Conservation (phyloP, 2,329 filamentous ascomycete genomes). For the Diaporthe eres region DNA sequence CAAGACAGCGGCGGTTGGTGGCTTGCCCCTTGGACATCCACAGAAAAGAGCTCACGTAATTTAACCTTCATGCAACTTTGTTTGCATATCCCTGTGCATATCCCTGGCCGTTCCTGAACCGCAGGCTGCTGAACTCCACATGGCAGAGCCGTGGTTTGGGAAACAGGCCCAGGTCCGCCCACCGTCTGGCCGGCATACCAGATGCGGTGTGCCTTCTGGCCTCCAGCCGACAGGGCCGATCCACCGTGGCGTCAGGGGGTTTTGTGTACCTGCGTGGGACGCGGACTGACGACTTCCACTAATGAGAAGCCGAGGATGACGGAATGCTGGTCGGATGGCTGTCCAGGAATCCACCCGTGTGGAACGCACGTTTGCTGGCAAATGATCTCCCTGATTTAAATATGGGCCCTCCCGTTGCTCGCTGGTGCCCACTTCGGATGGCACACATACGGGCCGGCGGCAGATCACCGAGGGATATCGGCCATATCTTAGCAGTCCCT, state of each 20-base stretch:
- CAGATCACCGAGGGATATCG: constrained; percentile 13
- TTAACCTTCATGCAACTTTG: constrained; percentile 17
- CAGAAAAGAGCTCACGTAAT: constrained; percentile 7
- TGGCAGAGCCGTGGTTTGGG: not conserved
- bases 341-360: not conserved
- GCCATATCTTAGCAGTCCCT: not conserved
- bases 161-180: not conserved
- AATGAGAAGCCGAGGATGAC: constrained; percentile 18
- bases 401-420: not conserved
- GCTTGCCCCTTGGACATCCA: constrained; percentile 21
- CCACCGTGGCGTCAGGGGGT: constrained; percentile 21
- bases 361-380: not conserved
- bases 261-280: not conserved
- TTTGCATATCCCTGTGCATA: not conserved
- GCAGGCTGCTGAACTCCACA: not conserved
- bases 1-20: constrained; percentile 1
- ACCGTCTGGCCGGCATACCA: not conserved
- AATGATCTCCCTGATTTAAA: not conserved
- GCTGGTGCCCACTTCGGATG: constrained; percentile 1
- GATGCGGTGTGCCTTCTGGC: constrained; percentile 22
- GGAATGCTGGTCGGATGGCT: not conserved
- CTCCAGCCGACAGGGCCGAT: not conserved
- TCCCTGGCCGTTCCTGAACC: constrained; percentile 17
- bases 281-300: constrained; percentile 24
- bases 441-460: not conserved